Conservation (phyloP, 2,329 filamentous ascomycete species). For the Trichoderma brevicompactum region DNA sequence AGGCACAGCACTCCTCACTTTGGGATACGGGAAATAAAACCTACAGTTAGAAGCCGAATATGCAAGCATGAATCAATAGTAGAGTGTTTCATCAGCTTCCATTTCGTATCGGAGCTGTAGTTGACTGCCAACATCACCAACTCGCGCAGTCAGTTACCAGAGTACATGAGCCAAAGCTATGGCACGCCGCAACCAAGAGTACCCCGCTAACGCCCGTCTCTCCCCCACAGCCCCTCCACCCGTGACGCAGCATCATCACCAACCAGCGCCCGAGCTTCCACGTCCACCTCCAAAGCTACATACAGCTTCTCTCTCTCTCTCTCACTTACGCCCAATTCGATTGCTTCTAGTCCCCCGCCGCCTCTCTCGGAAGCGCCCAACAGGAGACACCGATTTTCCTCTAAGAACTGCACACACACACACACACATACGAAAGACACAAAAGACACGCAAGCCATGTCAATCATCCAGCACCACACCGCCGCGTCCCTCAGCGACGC, state of each 20-base stretch:
- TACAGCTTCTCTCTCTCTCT: not conserved
- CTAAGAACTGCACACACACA: not conserved
- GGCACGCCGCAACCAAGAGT: not conserved
- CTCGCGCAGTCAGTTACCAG: not conserved
- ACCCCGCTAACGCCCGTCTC: not conserved
- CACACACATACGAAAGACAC: not conserved
- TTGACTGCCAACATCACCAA: not conserved
- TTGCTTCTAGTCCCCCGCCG: not conserved
- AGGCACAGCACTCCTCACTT: too few species aligned
- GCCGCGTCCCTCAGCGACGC: conserved; percentile 64
- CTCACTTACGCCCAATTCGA: conserved; percentile 1
- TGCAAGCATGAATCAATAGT: too few species aligned
- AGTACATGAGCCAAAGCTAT: not conserved
- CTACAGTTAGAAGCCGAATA: too few species aligned
- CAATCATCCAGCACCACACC: conserved; percentile 69
- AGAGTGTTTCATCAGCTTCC: too few species aligned
- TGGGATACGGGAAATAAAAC: too few species aligned
- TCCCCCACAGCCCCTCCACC: conserved; percentile 37
- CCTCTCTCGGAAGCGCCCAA: not conserved
- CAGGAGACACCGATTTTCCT: too few species aligned
- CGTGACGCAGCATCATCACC: conserved; percentile 41
- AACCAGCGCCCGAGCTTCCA: conserved; percentile 23
- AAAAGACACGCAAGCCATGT: conserved; percentile 51
- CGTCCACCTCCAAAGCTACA: conserved; percentile 25
- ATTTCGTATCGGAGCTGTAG: too few species aligned